A percentile compares a stretch with the other conserved stretches of the same genome.
Conservation (phyloP, 2,329 filamentous ascomycete genomes). For the Tolypocladium ovalisporum region DNA sequence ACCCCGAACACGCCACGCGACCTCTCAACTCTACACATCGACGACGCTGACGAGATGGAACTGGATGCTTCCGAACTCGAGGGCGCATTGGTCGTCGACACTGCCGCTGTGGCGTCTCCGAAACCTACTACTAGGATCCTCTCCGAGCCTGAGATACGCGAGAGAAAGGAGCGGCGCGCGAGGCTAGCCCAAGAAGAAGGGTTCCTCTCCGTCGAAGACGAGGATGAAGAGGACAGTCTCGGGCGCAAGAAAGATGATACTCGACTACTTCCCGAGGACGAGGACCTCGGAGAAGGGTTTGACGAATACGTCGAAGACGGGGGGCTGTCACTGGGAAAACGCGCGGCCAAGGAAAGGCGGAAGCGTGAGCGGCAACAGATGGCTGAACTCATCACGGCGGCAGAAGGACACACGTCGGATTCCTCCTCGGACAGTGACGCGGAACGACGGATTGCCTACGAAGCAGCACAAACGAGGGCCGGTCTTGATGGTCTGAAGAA, state of each 20-base stretch:
- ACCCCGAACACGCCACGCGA: conserved; percentile 75
- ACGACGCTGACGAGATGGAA: conserved; percentile 40
- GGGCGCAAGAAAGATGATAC: conserved; percentile 52
- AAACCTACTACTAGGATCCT: conserved; percentile 46
- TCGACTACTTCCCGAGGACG: conserved; percentile 72
- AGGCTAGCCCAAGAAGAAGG: conserved; percentile 61
- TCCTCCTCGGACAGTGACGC: conserved; percentile 60
- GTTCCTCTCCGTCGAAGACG: conserved; percentile 53
- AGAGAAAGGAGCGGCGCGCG: conserved; percentile 84
- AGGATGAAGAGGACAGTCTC: conserved; percentile 30
- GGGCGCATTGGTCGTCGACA: conserved; percentile 54
- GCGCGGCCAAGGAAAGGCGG: conserved; percentile 63
- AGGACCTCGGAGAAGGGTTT: conserved; percentile 87
- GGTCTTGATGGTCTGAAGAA: conserved; percentile 67
- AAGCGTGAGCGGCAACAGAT: conserved; percentile 64
- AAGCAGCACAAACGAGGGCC: conserved; percentile 72
- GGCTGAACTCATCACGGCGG: conserved; percentile 70
- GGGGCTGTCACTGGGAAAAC: conserved; percentile 63
- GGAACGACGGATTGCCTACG: conserved; percentile 70
- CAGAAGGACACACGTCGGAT: conserved; percentile 55
- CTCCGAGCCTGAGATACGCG: conserved; percentile 73
- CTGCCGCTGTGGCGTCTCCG: conserved; percentile 17
- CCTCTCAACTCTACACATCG: conserved; percentile 31
- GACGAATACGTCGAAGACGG: conserved; percentile 86
- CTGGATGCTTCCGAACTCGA: conserved; percentile 51